These are phyloP conservation scores for Ophiobolus disseminans DNA, from an alignment of 2,329 filamentous ascomycete genomes.

Conservation along the genomic window DNA sequence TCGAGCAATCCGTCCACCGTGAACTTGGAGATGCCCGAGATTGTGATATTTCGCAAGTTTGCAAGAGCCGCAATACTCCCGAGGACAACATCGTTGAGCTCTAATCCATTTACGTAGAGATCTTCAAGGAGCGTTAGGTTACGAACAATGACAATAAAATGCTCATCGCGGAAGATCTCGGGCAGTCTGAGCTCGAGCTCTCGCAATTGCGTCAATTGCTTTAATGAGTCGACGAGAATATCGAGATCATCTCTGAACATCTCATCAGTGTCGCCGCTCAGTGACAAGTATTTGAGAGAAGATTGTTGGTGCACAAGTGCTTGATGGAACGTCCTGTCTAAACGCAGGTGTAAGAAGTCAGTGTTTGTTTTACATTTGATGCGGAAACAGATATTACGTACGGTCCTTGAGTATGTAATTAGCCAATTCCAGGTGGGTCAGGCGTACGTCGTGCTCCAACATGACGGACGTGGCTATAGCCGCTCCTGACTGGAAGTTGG, in stretches of 20 bases:
- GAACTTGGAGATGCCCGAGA: conserved; percentile 64
- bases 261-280: conserved; percentile 58
- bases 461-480: conserved; percentile 61
- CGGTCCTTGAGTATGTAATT: conserved; percentile 58
- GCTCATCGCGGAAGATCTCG: conserved; percentile 58
- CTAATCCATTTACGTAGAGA: conserved; percentile 63
- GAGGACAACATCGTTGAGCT: conserved; percentile 59
- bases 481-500: conserved; percentile 59
- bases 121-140: conserved; percentile 61
- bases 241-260: conserved; percentile 57
- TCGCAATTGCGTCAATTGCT: conserved; percentile 59
- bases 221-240: conserved; percentile 59
- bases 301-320: conserved; percentile 62
- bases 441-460: conserved; percentile 54
- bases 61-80: conserved; percentile 54
- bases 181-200: conserved; percentile 61
- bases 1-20: conserved; percentile 58
- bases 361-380: no score
- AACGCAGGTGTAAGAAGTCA: no score
- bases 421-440: conserved; percentile 59
- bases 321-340: conserved; percentile 60
- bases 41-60: conserved; percentile 60
- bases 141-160: conserved; percentile 58
- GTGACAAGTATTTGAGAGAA: conserved; percentile 54
- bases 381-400: no score